Evolutionary conservation across 257 asterid species (phyloP), one percentile per base, ranked within the genome.

Genomic region (Solanum chmielewskii): DNA sequence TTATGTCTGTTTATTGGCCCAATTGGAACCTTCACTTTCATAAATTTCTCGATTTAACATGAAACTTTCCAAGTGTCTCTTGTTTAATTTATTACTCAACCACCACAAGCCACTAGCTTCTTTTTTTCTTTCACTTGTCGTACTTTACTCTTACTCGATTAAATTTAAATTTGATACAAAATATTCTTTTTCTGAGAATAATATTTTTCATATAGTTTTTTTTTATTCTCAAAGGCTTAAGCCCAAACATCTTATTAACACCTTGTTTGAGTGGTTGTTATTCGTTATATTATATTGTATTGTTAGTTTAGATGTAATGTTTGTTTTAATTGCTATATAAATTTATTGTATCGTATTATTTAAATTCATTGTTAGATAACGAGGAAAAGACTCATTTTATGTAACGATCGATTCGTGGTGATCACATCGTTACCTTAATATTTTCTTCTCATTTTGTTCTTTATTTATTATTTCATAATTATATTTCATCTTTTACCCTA

Each of bases 131-230:
- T 11, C 66, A 59, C 27, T 2, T 11, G 70, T n/a, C 16, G 4
- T 62, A 11, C 70, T 49, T 49, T n/a, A 64, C 11, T 1, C 1
- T 21, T 1, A 8, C 2, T 62, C 8, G 3, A 62, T 62, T 62
- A 64, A 64, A 11, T 23, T 62, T 23, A 62, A 62, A 62, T 62
- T 62, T 0, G 8, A 2, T 18, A 23, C 10, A 0, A 60, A 9
- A 60, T 21, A 4, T 9, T 60, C 0, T 4, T 23, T 62, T 62
- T 62, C 4, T 1, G 2, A 1, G 12, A n/a, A 23, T 23, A 29
- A 62, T 0, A 13, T 7, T 23, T 11, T 2, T 0, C 0, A 5
- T 62, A 62, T 21, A 11, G 6, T 23, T 60, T 60, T 9, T 21
- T 60, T 60, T 10, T 6, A 60, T 60, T 60, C 0, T 23, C 3